phyloP scores from a whole-genome alignment of 2,329 filamentous ascomycete species.

The Sclerotinia spermophila region DNA sequence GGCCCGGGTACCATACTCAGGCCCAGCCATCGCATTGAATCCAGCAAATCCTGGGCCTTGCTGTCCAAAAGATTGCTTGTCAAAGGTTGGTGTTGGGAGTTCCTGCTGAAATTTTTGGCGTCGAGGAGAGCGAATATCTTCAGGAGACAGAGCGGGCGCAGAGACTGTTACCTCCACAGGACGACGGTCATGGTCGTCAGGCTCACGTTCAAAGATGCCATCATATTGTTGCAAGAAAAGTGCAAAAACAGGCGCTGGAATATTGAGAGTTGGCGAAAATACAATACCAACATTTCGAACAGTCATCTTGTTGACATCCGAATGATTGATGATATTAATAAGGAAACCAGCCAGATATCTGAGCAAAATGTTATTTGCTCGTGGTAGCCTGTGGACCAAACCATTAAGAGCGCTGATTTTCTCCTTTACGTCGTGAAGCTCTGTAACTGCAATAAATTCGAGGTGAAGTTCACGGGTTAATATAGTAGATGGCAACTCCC shows the following conservation, averaged over 20 bases:
- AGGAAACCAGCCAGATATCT: conserved; percentile 84
- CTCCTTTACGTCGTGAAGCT: conserved; percentile 68
- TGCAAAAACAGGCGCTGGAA: conserved; percentile 90
- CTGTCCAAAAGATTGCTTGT: conserved; percentile 36
- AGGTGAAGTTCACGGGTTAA: conserved; percentile 86
- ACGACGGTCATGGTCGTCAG: conserved; percentile 60
- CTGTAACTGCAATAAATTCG: conserved; percentile 81
- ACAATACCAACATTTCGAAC: conserved; percentile 97
- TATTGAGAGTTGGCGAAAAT: conserved; percentile 95
- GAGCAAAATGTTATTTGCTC: conserved; percentile 75
- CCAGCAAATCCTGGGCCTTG: conserved; percentile 49
- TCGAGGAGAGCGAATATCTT: conserved; percentile 60
- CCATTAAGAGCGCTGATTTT: conserved; percentile 74
- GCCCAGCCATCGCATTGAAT: conserved; percentile 33
- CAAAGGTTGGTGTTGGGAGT: conserved; percentile 60
- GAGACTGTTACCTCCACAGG: conserved; percentile 45
- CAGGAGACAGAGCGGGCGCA: conserved; percentile 44
- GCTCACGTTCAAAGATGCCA: conserved; percentile 72
- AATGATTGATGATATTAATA: conserved; percentile 87
- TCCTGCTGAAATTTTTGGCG: conserved; percentile 61
- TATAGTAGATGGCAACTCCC: conserved; percentile 87
- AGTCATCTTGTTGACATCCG: conserved; percentile 94
- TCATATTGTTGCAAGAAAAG: conserved; percentile 89
- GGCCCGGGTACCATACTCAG: conserved; percentile 33
- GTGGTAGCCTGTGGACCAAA: conserved; percentile 75